Evolutionary conservation across 257 asterid species (phyloP), one percentile per base, ranked within the genome.

Genomic region (Gentiana macrophylla): DNA sequence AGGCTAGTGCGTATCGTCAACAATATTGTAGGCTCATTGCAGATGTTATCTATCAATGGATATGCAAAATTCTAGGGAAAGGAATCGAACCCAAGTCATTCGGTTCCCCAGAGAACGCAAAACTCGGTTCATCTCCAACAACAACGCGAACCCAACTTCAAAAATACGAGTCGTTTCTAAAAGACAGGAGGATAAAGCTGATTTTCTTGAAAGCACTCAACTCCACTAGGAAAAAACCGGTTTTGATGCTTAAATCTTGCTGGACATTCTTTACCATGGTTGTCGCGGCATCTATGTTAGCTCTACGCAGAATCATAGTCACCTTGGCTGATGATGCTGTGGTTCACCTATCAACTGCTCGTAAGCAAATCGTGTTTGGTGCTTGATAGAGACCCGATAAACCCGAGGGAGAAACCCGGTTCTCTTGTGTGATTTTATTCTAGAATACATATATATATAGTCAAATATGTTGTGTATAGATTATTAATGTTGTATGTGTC

Each of bases 131-230:
- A 32, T 37, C 80, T 60, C 58, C 69, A 0, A 50, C 59, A 41
- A 57, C 69, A 0, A 50, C 59, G 43, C 48, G 62, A 37, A 37
- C 36, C 7, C 1, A 60, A 32, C 62, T 60, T 45, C 43, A 60
- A 4, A 82, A 82, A 49, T 77, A 70, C 49, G 59, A 66, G 57
- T 61, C 80, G 59, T 51, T 82, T 64, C 60, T 84, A 32, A 70
- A 63, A 68, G 98, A 91, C 69, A 89, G 96, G n/a, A 81, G 98
- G 50, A 79, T 87, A 35, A 83, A 72, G 80, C 79, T 87, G 55
- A 87, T 91, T 70, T 74, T 81, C 62, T 69, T 67, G 57, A 91
- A 79, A 62, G 73, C 79, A 43, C 60, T 84, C 47, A 59, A 66
- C 61, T 83, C 96, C 62, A 88, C 82, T 9, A 81, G 74, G 79